Evolutionary conservation across 352 stramenopile species (phyloP).

Genomic region (Blastocystis sp.): DNA sequence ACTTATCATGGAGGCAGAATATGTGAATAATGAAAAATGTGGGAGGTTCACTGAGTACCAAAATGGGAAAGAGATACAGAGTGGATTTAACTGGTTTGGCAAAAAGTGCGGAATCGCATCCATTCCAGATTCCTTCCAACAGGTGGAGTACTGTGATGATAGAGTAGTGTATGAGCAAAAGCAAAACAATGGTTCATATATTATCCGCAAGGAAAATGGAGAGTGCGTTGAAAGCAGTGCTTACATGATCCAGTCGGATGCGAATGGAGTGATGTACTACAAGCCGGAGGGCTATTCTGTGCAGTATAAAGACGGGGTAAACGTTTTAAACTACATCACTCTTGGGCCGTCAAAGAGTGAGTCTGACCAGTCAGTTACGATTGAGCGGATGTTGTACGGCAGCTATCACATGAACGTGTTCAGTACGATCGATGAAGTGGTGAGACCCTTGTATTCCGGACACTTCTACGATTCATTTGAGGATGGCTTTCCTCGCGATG

Average conservation of each 20-base stretch:
- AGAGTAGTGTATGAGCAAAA: neutral
- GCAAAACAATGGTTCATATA: neutral
- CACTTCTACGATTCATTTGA: neutral
- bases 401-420: neutral
- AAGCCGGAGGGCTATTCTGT: neutral
- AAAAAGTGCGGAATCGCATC: neutral
- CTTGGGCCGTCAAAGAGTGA: neutral
- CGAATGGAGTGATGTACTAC: neutral
- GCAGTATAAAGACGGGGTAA: neutral
- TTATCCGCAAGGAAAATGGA: neutral
- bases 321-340: neutral
- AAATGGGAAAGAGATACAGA: neutral
- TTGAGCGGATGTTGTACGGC: neutral
- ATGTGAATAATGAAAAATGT: slow-evolving; percentile 2
- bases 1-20: neutral
- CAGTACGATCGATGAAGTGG: neutral
- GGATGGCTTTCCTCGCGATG: neutral
- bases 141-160: neutral
- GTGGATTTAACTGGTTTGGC: neutral
- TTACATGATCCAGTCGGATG: neutral
- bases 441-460: neutral
- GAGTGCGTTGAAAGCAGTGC: neutral
- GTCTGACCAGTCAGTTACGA: neutral
- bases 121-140: neutral
- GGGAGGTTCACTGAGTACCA: neutral